Percentiles rank a stretch among this genome's conserved stretches.
These are phyloP conservation scores for Endocarpon pusillum DNA, from an alignment of 495 filamentous ascomycete species.

Conservation along the genomic window DNA sequence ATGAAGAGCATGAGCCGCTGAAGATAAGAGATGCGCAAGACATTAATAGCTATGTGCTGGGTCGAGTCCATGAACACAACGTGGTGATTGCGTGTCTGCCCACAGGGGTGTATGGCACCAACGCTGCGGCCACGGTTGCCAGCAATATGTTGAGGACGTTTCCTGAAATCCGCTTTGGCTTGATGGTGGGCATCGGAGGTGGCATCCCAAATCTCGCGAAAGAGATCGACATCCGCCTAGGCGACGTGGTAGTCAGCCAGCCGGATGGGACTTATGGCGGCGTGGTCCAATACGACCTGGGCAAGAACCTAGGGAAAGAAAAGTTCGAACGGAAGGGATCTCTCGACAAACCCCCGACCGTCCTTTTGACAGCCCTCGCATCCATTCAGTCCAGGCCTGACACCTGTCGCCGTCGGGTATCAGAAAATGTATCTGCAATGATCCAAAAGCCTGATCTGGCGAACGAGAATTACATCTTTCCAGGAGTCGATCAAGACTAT, in stretches of 20 bases:
- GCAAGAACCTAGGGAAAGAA: background rate
- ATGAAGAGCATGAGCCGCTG: conserved; percentile 13
- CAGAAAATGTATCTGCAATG: too few relatives aligned
- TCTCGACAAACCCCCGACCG: background rate
- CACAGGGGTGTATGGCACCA: conserved; percentile 13
- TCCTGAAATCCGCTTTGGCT: conserved; percentile 16
- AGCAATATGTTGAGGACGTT: conserved; percentile 20
- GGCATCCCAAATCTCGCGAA: conserved; percentile 15
- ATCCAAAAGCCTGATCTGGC: background rate
- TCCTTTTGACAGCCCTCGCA: background rate
- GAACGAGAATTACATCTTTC: background rate
- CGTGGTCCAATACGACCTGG: conserved; percentile 21
- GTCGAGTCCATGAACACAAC: conserved; percentile 20
- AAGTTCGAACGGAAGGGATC: background rate
- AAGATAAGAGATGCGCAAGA: conserved; percentile 6
- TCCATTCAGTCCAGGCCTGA: background rate
- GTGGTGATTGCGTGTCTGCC: conserved; percentile 22
- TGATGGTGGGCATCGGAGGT: conserved; percentile 31
- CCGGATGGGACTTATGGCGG: conserved; percentile 11
- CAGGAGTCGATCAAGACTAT: background rate
- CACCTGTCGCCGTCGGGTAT: background rate
- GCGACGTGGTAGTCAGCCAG: conserved; percentile 23
- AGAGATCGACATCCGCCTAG: conserved; percentile 25
- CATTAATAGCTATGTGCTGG: conserved; percentile 18
- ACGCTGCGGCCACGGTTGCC: conserved; percentile 13